phyloP scores from a whole-genome alignment of 2,329 filamentous ascomycete genomes.

The Alternaria viburni region DNA sequence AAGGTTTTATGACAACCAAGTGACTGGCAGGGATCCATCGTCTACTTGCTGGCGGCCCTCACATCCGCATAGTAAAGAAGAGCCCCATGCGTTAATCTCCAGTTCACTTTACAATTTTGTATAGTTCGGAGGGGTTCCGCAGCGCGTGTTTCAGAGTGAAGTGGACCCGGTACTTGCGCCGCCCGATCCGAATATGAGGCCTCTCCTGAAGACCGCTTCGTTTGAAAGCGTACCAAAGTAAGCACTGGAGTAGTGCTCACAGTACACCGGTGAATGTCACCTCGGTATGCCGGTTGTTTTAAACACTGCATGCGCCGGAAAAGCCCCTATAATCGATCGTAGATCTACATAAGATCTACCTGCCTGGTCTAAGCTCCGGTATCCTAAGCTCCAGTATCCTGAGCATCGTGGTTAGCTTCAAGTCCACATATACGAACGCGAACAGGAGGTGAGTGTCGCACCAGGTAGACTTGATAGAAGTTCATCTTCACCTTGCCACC shows the following conservation, averaged over 20 bases:
- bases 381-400: slow-evolving; percentile 12
- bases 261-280: not conserved
- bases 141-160: not conserved
- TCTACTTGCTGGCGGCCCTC: not conserved
- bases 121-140: not conserved
- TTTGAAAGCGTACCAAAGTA: not conserved
- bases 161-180: not conserved
- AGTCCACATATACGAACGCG: not conserved
- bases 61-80: not conserved
- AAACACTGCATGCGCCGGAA: not conserved
- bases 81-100: not conserved
- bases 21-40: not conserved
- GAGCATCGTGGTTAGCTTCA: slow-evolving; percentile 12
- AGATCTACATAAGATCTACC: slow-evolving; percentile 7
- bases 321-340: not conserved
- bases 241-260: not conserved
- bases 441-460: slow-evolving; percentile 41
- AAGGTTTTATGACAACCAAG: not conserved
- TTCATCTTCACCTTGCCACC: slow-evolving; percentile 61
- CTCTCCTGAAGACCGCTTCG: not conserved
- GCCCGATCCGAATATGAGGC: not conserved
- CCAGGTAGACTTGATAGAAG: slow-evolving; percentile 63
- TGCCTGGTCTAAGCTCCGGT: slow-evolving; percentile 21
- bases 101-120: not conserved
- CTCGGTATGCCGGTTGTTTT: not conserved